Evolutionary conservation across 148 eudicot genomes (phyloP).

Genomic region (Arbutus unedo): DNA sequence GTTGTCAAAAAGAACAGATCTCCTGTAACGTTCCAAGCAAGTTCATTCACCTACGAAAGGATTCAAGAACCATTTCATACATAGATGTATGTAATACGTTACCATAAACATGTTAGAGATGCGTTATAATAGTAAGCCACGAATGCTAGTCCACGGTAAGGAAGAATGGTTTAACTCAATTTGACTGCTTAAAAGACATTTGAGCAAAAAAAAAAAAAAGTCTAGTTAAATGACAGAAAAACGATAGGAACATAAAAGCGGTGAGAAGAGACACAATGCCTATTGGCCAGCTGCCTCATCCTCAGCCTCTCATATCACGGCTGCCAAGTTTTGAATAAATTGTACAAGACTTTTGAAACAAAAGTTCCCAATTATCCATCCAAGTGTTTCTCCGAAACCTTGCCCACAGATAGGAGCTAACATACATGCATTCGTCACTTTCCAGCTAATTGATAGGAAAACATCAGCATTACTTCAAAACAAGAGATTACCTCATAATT

Average conservation of each 20-base stretch:
- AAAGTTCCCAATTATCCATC: background rate
- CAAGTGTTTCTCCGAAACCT: background rate
- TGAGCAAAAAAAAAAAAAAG: no score
- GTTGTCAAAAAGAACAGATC: constrained; percentile 93
- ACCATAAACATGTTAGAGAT: background rate
- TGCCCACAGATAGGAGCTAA: background rate
- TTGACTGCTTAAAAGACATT: background rate
- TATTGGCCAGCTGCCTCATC: background rate
- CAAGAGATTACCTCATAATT: constrained; percentile 68
- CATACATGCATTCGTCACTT: background rate
- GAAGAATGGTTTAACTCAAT: background rate
- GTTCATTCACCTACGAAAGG: constrained; percentile 71
- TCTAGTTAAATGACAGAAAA: background rate
- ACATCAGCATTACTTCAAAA: constrained; percentile 3
- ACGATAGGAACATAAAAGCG: background rate
- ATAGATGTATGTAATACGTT: background rate
- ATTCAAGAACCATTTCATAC: constrained; percentile 11
- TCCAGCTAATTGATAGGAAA: constrained; percentile 4
- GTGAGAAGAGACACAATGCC: background rate
- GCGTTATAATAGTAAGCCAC: background rate
- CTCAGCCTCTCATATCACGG: background rate
- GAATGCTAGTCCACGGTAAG: background rate
- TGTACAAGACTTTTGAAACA: background rate
- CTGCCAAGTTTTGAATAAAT: background rate
- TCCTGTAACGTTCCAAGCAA: constrained; percentile 88